Evolutionary conservation across 2,329 filamentous ascomycete species (phyloP), one percentile per base, ranked within the genome.

Genomic region (Westerdykella ornata): DNA sequence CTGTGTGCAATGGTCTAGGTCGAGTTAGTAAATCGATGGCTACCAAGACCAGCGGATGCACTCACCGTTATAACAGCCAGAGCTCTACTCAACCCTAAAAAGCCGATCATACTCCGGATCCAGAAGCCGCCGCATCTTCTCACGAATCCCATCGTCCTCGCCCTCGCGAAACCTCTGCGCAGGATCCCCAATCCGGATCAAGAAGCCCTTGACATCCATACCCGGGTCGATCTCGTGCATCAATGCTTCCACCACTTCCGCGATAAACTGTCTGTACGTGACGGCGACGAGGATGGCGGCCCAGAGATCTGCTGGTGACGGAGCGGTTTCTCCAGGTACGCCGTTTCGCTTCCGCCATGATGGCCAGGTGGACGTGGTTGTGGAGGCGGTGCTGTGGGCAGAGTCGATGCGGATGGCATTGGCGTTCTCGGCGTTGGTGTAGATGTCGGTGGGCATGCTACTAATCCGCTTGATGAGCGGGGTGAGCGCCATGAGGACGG

Each of bases 181-280:
- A 11, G 51, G 54, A 28, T 54, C 36, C 5, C 55, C 51, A 14
- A 55, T 47, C 16, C 41, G 35, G 32, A 51, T 20, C 8, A 57
- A 37, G 8, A 56, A 34, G 8, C 45, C 35, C 20, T 28, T n/a
- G 20, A 44, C 44, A 31, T 57, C 35, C 14, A 49, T 38, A 3
- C 43, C 50, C 12, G 39, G 42, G 41, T 41, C 48, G 1, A 48
- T 22, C 5, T 46, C 37, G 15, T 16, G 9, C 14, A 57, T 18
- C 3, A 56, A 41, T 12, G 22, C 33, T 36, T 54, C 42, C 3
- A 51, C 45, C 13, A 51, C 39, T 1, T 16, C n/a, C 1, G 30
- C 26, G 0, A 41, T 54, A 39, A 43, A 47, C 12, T 42, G 30
- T 13, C 31, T 17, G 17, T 55, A 45, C 4, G 38, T 43, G 5